Conservation (phyloP, 83 land plant species). For the Isoetes engelmannii region DNA sequence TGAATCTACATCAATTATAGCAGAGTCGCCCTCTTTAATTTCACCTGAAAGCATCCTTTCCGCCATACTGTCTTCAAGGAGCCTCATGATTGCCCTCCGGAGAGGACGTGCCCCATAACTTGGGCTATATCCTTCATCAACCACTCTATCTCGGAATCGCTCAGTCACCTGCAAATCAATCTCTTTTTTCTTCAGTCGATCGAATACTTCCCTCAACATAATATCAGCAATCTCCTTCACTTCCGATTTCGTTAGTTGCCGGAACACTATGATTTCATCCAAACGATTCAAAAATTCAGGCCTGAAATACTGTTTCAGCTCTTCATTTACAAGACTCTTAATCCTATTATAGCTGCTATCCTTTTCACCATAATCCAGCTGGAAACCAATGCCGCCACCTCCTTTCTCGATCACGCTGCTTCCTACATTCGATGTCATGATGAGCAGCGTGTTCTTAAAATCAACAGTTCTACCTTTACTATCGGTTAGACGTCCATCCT, state of each 20-base stretch:
- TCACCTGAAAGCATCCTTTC: constrained; percentile 87
- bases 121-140: constrained; percentile 76
- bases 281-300: constrained; percentile 72
- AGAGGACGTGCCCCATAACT: constrained; percentile 74
- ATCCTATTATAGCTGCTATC: constrained; percentile 72
- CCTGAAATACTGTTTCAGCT: constrained; percentile 68
- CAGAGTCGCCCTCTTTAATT: constrained; percentile 85
- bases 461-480: constrained; percentile 86
- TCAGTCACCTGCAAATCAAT: constrained; percentile 77
- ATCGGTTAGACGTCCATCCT: constrained; percentile 82
- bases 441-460: constrained; percentile 77
- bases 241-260: constrained; percentile 68
- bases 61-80: constrained; percentile 84
- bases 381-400: constrained; percentile 51
- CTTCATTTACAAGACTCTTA: constrained; percentile 66
- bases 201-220: constrained; percentile 69
- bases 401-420: constrained; percentile 88
- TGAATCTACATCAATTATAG: constrained; percentile 72
- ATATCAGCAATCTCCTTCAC: constrained; percentile 83
- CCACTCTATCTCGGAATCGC: constrained; percentile 63
- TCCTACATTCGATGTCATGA: constrained; percentile 94
- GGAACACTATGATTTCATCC: constrained; percentile 72
- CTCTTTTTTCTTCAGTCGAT: constrained; percentile 53
- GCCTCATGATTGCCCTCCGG: constrained; percentile 74
- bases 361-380: constrained; percentile 63